These are phyloP conservation scores for Sinapis alba DNA, from an alignment of 441 rosid species.

Conservation along the genomic window DNA sequence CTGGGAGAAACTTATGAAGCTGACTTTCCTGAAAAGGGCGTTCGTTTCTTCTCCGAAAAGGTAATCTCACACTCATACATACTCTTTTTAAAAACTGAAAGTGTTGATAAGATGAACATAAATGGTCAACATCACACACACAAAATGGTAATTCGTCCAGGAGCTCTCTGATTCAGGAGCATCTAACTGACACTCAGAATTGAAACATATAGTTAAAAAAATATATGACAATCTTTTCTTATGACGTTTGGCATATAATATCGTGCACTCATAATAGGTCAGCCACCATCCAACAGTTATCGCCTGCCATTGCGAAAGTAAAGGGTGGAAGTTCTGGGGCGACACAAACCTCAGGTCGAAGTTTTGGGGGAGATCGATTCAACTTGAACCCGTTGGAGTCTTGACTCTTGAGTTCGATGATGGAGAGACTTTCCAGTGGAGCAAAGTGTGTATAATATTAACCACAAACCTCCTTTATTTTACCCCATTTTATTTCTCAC, in stretches of 20 bases:
- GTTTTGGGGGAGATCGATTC: slow-evolving; percentile 99
- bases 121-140: slow-evolving; percentile 9
- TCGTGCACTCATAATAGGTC: slow-evolving; percentile 62
- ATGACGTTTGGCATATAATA: slow-evolving; percentile 14
- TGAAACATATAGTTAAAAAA: background rate
- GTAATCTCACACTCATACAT: slow-evolving; percentile 37
- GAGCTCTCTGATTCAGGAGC: background rate
- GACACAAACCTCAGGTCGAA: slow-evolving; percentile 91
- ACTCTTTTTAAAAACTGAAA: background rate
- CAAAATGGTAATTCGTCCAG: background rate
- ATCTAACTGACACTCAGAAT: background rate
- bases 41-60: slow-evolving; percentile 97
- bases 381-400: slow-evolving; percentile 89
- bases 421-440: slow-evolving; percentile 95
- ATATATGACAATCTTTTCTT: background rate
- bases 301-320: slow-evolving; percentile 97
- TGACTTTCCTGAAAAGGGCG: slow-evolving; percentile 87
- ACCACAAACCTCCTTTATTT: background rate
- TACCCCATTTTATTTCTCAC: slow-evolving; percentile 1
- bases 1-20: slow-evolving; percentile 99
- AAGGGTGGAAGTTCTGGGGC: slow-evolving; percentile 97
- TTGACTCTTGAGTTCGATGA: slow-evolving; percentile 91
- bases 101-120: background rate
- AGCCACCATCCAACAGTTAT: slow-evolving; percentile 98
- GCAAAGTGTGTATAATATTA: slow-evolving; percentile 57